Percentiles rank a stretch among this genome's conserved stretches.
Conservation (phyloP, 2,329 filamentous ascomycete species). For the Mollisiaceae sp. region DNA sequence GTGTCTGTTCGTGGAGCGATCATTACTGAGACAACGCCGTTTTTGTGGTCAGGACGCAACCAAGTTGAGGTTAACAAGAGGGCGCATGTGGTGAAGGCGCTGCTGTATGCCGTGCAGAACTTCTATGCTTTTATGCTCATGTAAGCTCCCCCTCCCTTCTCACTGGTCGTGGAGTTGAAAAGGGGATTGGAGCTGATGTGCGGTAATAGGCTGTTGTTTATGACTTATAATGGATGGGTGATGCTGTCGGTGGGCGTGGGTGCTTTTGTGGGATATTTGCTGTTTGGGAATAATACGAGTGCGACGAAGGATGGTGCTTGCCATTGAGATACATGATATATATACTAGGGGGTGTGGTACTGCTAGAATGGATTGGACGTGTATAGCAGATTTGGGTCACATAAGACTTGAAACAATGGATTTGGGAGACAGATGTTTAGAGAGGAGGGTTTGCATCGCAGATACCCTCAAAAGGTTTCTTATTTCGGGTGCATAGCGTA, state of each 20-base stretch:
- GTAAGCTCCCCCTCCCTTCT: slow-evolving; percentile 74
- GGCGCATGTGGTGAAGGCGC: slow-evolving; percentile 78
- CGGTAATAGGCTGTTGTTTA: slow-evolving; percentile 84
- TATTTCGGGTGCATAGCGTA: slow-evolving; percentile 14
- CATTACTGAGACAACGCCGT: slow-evolving; percentile 66
- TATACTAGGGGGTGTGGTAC: background rate
- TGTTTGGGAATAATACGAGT: slow-evolving; percentile 74
- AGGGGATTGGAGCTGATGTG: slow-evolving; percentile 21
- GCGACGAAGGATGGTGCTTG: slow-evolving; percentile 88
- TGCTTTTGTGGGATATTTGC: slow-evolving; percentile 84
- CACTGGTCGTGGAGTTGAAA: background rate
- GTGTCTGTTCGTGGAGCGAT: slow-evolving; percentile 31
- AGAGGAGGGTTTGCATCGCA: slow-evolving; percentile 8
- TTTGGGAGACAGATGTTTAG: background rate
- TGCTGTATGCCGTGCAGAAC: slow-evolving; percentile 88
- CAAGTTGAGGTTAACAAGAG: slow-evolving; percentile 65
- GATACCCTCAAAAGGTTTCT: slow-evolving; percentile 12
- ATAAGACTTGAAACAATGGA: background rate
- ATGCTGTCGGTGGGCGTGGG: slow-evolving; percentile 92
- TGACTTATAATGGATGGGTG: slow-evolving; percentile 99
- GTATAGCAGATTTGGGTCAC: background rate
- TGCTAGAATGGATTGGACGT: background rate
- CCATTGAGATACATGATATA: slow-evolving; percentile 65
- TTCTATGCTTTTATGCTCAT: slow-evolving; percentile 99
- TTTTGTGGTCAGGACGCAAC: slow-evolving; percentile 75